Base-by-base conservation (phyloP, 1,284 basidiomycete species). In the Sporisorium scitamineum region DNA sequence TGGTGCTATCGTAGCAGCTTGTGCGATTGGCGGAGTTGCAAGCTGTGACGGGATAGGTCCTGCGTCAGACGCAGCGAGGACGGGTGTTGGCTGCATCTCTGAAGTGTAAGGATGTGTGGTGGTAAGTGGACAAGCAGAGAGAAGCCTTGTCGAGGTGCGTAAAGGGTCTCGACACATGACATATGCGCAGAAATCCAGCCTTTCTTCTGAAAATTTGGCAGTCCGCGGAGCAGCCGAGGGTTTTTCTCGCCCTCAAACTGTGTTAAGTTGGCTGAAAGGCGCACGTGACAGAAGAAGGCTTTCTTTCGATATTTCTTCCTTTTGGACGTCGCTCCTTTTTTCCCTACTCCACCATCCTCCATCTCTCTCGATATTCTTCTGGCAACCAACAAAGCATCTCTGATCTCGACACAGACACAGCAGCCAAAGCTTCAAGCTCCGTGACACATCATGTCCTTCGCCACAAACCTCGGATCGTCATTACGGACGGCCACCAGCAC, bases 61-160 rank as follows among this genome's bases (percentile, higher is more conserved):
- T 4, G 57, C 52, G 11, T 47, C 42, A 4, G 47, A 32, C 7
- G 68, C 61, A 5, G 54, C 31, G 18, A 65, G 51, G 1, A 58
- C 68, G 8, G 68, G 54, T 20, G 68, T 70, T 3, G 68, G 61
- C 37, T 65, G 50, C 68, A 70, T 70, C 11, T 20, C 16, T n/a
- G 5, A 11, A 39, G 37, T 20, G 27, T 8, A 29, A 6, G 27
- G 47, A 18, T 42, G 18, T 18, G 27, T 47, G 37, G 53, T 20
- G 34, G 27, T 24, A 10, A 31, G 11, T 24, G 20, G n/a, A 22
- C n/a, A 45, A 42, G 37, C n/a, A n/a, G n/a, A n/a, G n/a, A n/a
- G n/a, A n/a, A n/a, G n/a, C n/a, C n/a, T n/a, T n/a, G 22, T 20
- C 32, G n/a, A 34, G 54, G 20, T 22, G 37, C 27, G 29, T 11